Percentiles rank a stretch among this genome's conserved stretches.
Conservation (phyloP, 2,329 filamentous ascomycete species). For the Fusarium sp. region DNA sequence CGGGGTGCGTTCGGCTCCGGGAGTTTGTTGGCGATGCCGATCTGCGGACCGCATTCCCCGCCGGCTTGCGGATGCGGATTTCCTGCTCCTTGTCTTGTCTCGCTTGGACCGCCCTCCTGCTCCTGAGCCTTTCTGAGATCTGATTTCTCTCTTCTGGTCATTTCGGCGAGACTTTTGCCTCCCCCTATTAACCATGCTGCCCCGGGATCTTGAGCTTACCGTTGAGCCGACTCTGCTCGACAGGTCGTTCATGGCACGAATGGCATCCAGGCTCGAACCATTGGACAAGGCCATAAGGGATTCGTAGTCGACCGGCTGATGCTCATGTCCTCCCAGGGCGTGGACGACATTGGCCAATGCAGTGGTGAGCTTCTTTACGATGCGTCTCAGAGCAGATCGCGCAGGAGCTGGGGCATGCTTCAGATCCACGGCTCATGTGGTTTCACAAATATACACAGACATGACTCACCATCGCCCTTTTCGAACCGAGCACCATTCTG, state of each 20-base stretch:
- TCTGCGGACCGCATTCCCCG: slow-evolving; percentile 13
- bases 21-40: slow-evolving; percentile 17
- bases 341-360: slow-evolving; percentile 53
- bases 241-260: slow-evolving; percentile 58
- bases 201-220: slow-evolving; percentile 24
- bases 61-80: slow-evolving; percentile 10
- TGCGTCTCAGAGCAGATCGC: slow-evolving; percentile 50
- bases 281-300: slow-evolving; percentile 58
- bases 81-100: slow-evolving; percentile 24
- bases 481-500: slow-evolving; percentile 54
- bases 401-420: slow-evolving; percentile 47
- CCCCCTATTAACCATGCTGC: slow-evolving; percentile 33
- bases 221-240: slow-evolving; percentile 47
- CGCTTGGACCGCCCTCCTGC: slow-evolving; percentile 13
- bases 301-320: slow-evolving; percentile 53
- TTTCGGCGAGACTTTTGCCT: slow-evolving; percentile 28
- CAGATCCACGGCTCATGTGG: slow-evolving; percentile 17
- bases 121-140: slow-evolving; percentile 16
- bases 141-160: slow-evolving; percentile 13
- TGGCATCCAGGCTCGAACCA: slow-evolving; percentile 56
- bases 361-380: slow-evolving; percentile 54
- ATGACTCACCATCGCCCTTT: slow-evolving; percentile 57
- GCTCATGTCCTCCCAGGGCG: slow-evolving; percentile 45
- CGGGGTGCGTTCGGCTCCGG: slow-evolving; percentile 7
- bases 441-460: slow-evolving; percentile 11